A percentile compares a stretch with the other conserved stretches of the same genome.
Evolutionary conservation across 768 basidiomycete genomes (phyloP).

Genomic region (Suillus clintonianus): DNA sequence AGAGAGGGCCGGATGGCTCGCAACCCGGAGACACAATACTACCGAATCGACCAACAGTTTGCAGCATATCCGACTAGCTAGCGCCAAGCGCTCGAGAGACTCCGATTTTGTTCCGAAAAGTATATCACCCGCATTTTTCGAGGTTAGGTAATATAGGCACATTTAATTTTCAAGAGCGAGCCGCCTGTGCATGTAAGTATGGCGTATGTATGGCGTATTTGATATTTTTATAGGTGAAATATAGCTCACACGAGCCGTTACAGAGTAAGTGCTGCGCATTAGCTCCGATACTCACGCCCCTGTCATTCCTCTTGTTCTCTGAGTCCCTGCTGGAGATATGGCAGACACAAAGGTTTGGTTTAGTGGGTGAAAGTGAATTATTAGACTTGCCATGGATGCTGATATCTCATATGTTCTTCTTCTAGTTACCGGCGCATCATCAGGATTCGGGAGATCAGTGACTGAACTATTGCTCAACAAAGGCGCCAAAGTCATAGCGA

Average conservation of each 20-base stretch:
- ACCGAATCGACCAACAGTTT: too few species aligned
- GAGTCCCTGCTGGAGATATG: not conserved
- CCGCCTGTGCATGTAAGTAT: too few species aligned
- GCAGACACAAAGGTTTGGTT: not conserved
- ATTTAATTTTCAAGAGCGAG: not conserved
- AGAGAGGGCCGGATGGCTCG: not conserved
- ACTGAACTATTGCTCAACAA: slow-evolving; percentile 33
- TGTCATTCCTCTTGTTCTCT: not conserved
- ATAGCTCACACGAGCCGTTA: too few species aligned
- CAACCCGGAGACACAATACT: too few species aligned
- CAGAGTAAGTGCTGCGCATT: not conserved
- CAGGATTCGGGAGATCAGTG: slow-evolving; percentile 40
- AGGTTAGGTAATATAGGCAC: not conserved
- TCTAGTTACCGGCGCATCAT: slow-evolving; percentile 35
- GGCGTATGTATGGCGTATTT: too few species aligned
- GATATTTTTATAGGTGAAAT: too few species aligned
- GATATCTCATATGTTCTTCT: not conserved
- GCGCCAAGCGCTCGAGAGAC: too few species aligned
- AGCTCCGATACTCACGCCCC: not conserved
- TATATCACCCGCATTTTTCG: too few species aligned
- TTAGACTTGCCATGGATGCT: not conserved
- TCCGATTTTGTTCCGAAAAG: too few species aligned
- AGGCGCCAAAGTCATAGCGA: slow-evolving; percentile 43
- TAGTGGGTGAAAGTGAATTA: not conserved
- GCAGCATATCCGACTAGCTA: too few species aligned